Evolutionary conservation across 805 yeast species (phyloP), one percentile per base, ranked within the genome.

Genomic region (Yamadazyma sp.): DNA sequence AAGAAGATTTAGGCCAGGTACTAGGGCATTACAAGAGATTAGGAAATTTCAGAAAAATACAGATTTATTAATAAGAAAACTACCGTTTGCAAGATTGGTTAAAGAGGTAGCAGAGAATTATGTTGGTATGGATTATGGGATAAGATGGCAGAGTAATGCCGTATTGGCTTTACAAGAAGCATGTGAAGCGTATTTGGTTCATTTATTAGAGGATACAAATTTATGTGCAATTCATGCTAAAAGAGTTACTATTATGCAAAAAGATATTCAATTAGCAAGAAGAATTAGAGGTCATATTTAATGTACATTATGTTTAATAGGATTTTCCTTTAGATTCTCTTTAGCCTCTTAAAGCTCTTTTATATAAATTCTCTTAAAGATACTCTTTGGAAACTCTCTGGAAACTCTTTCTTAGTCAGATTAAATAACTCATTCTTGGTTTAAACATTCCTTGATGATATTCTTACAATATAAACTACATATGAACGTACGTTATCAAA

Each of bases 231-330:
- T 84, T 24, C 93, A 84, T 57, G 89, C 88, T 1, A 82, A 80
- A 50, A 62, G 94, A 47, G 87, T 84, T n/a, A 84, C 94, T 0
- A 82, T 84, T 22, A 84, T 83, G 91, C 84, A 81, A 50, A 82
- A 80, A 55, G 94, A 84, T 53, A 78, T 84, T 42, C 89, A 83
- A 51, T 62, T 84, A 45, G 93, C 93, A 3, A 71, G 93, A 62
- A 68, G 91, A 56, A 76, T 83, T 27, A 70, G 89, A 48, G 89
- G 88, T 5, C 36, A 44, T 24, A 26, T 36, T 21, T 36, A 18
- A 11, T n/a, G n/a, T n/a, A 8, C n/a, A n/a, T n/a, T n/a, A n/a
- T n/a, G n/a, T n/a, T n/a, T n/a, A n/a, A n/a, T n/a, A n/a, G n/a
- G n/a, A n/a, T n/a, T n/a, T n/a, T n/a, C n/a, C n/a, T n/a, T n/a